A percentile compares a stretch with the other conserved stretches of the same genome.
These are phyloP conservation scores for Neurospora sp. DNA, from an alignment of 495 filamentous ascomycete genomes.

Conservation along the genomic window DNA sequence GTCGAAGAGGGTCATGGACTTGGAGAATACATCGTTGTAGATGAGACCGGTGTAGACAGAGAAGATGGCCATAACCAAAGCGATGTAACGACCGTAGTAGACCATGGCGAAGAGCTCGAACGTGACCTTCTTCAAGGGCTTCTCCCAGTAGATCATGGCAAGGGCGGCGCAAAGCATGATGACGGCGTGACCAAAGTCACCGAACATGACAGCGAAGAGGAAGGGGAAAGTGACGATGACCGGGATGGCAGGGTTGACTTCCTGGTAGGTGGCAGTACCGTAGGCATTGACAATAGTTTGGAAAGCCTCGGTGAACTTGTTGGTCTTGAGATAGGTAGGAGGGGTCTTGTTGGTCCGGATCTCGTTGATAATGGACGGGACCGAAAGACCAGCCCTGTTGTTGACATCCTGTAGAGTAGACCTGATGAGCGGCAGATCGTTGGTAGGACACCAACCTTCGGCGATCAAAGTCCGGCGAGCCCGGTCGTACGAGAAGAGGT, in stretches of 20 bases:
- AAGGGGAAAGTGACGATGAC: slow-evolving; percentile 97
- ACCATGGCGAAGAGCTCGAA: slow-evolving; percentile 96
- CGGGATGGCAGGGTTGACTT: slow-evolving; percentile 91
- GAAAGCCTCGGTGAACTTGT: slow-evolving; percentile 96
- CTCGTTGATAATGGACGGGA: slow-evolving; percentile 95
- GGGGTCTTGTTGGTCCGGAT: slow-evolving; percentile 93
- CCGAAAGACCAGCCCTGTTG: slow-evolving; percentile 83
- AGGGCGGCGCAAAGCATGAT: slow-evolving; percentile 72
- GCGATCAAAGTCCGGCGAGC: slow-evolving; percentile 93
- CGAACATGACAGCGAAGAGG: slow-evolving; percentile 98
- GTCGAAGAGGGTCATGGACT: slow-evolving; percentile 73
- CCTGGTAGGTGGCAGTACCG: slow-evolving; percentile 89
- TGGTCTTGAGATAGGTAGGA: slow-evolving; percentile 90
- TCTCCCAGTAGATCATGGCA: slow-evolving; percentile 95
- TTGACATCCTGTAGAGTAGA: slow-evolving; percentile 96
- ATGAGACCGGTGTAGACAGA: slow-evolving; percentile 95
- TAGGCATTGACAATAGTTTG: slow-evolving; percentile 99
- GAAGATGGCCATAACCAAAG: slow-evolving; percentile 94
- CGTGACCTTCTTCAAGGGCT: slow-evolving; percentile 76
- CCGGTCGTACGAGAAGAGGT: slow-evolving; percentile 92
- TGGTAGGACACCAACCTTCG: slow-evolving; percentile 93
- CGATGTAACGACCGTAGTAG: slow-evolving; percentile 97
- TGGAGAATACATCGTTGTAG: slow-evolving; percentile 97
- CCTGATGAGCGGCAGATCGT: slow-evolving; percentile 81
- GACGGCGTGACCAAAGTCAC: slow-evolving; percentile 84